Evolutionary conservation across 805 yeast genomes (phyloP).

Genomic region (Suhomyces faveliae): DNA sequence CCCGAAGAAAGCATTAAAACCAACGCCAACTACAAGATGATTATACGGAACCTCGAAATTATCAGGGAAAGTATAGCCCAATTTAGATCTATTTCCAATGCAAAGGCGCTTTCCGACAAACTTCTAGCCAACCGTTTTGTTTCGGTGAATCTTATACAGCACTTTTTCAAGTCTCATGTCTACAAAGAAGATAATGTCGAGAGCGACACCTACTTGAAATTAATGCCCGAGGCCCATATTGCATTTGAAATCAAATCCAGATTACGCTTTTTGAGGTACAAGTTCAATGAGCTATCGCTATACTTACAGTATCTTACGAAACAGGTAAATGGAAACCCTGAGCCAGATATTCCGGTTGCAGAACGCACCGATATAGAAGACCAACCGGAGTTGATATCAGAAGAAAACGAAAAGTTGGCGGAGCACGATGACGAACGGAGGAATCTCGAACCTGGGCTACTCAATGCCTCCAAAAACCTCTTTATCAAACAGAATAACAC

Average conservation of each 20-base stretch:
- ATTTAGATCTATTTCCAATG: neutral
- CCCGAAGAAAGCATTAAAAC: neutral
- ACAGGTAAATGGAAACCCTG: neutral
- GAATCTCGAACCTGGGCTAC: neutral
- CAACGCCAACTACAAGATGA: conserved; percentile 3
- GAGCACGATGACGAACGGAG: conserved; percentile 9
- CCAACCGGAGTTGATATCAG: conserved; percentile 3
- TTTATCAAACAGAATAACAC: neutral
- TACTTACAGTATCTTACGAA: neutral
- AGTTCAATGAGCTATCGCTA: conserved; percentile 13
- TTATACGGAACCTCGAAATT: neutral
- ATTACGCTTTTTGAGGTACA: conserved; percentile 9
- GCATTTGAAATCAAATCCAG: conserved; percentile 6
- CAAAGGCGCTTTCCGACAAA: conserved; percentile 3
- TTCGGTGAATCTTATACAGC: conserved; percentile 8
- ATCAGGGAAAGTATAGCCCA: neutral
- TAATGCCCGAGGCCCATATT: conserved; percentile 4
- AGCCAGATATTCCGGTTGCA: neutral
- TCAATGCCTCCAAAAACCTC: neutral
- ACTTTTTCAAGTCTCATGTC: conserved; percentile 1
- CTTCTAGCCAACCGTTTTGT: conserved; percentile 13
- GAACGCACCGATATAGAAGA: conserved; percentile 3
- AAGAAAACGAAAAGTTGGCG: conserved; percentile 7
- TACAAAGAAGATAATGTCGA: neutral
- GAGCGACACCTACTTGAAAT: conserved; percentile 1